phyloP scores from a whole-genome alignment of 306 rosid genomes.

The peach (Prunus persica) region DNA sequence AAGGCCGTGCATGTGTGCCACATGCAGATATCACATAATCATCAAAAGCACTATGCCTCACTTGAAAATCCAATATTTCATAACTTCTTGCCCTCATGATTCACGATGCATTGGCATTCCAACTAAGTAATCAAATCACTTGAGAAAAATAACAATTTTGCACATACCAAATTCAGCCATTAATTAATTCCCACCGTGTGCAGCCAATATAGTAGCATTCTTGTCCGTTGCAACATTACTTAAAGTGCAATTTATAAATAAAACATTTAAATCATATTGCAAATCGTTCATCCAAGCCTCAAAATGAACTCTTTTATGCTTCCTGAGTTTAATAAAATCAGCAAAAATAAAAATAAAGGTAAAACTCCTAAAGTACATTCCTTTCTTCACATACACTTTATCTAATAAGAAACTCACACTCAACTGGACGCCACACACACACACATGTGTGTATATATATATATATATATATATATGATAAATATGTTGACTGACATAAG shows the following conservation, averaged over 20 bases:
- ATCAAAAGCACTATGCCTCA: slow-evolving; percentile 12
- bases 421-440: neutral
- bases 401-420: slow-evolving; percentile 1
- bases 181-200: neutral
- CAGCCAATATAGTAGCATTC: neutral
- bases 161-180: neutral
- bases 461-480: neutral
- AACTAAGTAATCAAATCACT: neutral
- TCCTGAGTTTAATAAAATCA: neutral
- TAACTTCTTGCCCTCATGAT: neutral
- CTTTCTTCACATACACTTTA: slow-evolving; percentile 15
- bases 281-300: neutral
- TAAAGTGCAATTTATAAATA: too few relatives aligned
- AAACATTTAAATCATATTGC: neutral
- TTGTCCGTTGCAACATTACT: neutral
- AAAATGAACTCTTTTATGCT: neutral
- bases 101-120: neutral
- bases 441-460: neutral
- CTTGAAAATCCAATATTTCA: slow-evolving; percentile 1
- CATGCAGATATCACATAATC: neutral
- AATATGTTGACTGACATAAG: neutral
- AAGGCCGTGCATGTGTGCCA: neutral
- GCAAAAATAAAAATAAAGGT: neutral
- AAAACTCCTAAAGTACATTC: neutral
- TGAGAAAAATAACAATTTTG: neutral